These are phyloP conservation scores for Phytopythium mirpurense DNA, from an alignment of 352 stramenopile species.

Conservation along the genomic window DNA sequence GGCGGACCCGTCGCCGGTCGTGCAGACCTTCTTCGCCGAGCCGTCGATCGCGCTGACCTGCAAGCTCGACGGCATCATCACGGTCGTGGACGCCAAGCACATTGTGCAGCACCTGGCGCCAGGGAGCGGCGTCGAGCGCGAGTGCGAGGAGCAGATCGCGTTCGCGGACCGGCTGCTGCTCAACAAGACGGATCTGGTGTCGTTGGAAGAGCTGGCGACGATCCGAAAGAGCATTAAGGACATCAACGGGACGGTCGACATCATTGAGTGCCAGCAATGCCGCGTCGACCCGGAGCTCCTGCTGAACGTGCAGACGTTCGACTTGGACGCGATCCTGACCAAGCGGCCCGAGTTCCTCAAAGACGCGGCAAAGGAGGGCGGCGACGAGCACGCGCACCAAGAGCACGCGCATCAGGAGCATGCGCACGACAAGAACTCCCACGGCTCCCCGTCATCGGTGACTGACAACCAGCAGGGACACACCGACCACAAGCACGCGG, in stretches of 20 bases:
- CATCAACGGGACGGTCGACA: constrained; percentile 46
- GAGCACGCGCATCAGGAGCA: too few relatives aligned
- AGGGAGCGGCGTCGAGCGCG: constrained; percentile 44
- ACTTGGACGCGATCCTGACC: constrained; percentile 42
- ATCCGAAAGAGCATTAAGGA: constrained; percentile 25
- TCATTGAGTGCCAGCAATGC: constrained; percentile 47
- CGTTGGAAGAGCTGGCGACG: constrained; percentile 49
- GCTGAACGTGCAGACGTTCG: constrained; percentile 43
- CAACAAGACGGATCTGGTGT: constrained; percentile 96
- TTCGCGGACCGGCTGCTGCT: constrained; percentile 96
- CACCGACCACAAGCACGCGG: constrained; percentile 4
- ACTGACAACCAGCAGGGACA: not conserved
- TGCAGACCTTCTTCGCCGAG: constrained; percentile 93
- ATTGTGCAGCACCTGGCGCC: constrained; percentile 77
- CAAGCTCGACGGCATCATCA: constrained; percentile 92
- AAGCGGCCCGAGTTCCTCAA: constrained; percentile 52
- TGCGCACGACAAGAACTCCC: not conserved
- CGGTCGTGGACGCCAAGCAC: constrained; percentile 94
- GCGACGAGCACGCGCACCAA: constrained; percentile 6
- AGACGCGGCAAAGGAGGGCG: constrained; percentile 10
- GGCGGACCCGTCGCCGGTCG: constrained; percentile 85
- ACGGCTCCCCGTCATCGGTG: constrained; percentile 1
- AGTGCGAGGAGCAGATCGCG: constrained; percentile 94
- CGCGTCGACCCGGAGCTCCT: constrained; percentile 31
- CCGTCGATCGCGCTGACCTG: constrained; percentile 71